Evolutionary conservation across 208 protist genomes (phyloP).

Genomic region (Leishmania lainsoni): DNA sequence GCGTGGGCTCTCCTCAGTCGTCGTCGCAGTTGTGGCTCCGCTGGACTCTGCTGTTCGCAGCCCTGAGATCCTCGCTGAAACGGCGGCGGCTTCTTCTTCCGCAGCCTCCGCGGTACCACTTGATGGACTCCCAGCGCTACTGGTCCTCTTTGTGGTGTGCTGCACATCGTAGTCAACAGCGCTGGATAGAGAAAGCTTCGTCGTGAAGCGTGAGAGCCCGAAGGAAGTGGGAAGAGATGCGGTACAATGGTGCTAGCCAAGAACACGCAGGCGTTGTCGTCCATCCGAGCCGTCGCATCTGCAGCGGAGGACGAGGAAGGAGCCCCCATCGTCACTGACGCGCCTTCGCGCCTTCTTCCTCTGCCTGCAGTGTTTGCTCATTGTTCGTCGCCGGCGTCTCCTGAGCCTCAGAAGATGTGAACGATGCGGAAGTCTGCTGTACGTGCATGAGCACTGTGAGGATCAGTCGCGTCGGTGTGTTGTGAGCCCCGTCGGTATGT

Average conservation of each 20-base stretch:
- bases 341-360: background rate
- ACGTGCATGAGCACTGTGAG: constrained; percentile 32
- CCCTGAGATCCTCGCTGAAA: background rate
- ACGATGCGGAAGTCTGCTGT: background rate
- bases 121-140: background rate
- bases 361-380: background rate
- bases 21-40: background rate
- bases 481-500: background rate
- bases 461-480: constrained; percentile 20
- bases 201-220: constrained; percentile 22
- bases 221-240: constrained; percentile 30
- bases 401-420: background rate
- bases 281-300: constrained; percentile 2
- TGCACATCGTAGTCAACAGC: constrained; percentile 24
- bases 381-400: background rate
- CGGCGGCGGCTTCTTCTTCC: background rate
- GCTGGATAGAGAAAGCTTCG: constrained; percentile 22
- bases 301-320: background rate
- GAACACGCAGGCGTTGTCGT: background rate
- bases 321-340: background rate
- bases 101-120: background rate
- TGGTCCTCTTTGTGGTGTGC: background rate
- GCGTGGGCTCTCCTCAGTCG: background rate
- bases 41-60: background rate
- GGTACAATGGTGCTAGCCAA: constrained; percentile 12